Percentiles rank a stretch among this genome's conserved stretches.
Conservation (phyloP, 768 basidiomycete species). For the Boletus vermiculosoides region DNA sequence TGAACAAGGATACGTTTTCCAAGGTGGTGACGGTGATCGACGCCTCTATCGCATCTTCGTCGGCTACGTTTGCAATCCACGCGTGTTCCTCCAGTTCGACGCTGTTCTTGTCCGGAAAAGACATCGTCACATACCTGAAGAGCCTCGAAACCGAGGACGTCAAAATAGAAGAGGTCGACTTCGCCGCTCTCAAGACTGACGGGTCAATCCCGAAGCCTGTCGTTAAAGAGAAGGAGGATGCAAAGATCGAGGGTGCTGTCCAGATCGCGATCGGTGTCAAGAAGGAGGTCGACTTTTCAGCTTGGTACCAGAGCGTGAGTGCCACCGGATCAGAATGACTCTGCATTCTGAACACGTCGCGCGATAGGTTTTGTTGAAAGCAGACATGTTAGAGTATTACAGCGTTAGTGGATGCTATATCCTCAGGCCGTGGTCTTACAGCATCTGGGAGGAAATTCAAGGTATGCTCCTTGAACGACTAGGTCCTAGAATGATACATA, state of each 20-base stretch:
- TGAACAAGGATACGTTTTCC: slow-evolving; percentile 63
- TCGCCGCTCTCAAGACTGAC: slow-evolving; percentile 55
- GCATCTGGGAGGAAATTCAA: slow-evolving; percentile 96
- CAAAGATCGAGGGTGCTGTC: slow-evolving; percentile 83
- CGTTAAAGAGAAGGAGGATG: slow-evolving; percentile 65
- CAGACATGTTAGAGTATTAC: slow-evolving; percentile 99
- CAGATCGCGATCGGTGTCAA: slow-evolving; percentile 93
- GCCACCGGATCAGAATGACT: not conserved
- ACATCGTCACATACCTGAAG: slow-evolving; percentile 70
- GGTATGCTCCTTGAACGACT: slow-evolving; percentile 41
- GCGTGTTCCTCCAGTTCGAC: slow-evolving; percentile 69
- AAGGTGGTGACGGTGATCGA: slow-evolving; percentile 78
- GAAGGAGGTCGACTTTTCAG: slow-evolving; percentile 93
- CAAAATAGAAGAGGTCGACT: slow-evolving; percentile 74
- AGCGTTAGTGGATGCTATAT: slow-evolving; percentile 99
- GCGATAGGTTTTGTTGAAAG: slow-evolving; percentile 87
- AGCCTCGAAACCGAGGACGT: slow-evolving; percentile 63
- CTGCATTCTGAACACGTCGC: slow-evolving; percentile 11
- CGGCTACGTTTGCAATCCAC: slow-evolving; percentile 69
- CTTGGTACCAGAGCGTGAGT: slow-evolving; percentile 90
- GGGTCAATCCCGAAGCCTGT: slow-evolving; percentile 36
- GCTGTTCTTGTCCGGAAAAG: slow-evolving; percentile 74
- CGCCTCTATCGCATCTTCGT: slow-evolving; percentile 66
- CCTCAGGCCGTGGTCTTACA: slow-evolving; percentile 95
- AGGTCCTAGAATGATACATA: not conserved